Evolutionary conservation across 257 asterid species (phyloP), one percentile per base, ranked within the genome.

Genomic region (Cinchona pubescens): DNA sequence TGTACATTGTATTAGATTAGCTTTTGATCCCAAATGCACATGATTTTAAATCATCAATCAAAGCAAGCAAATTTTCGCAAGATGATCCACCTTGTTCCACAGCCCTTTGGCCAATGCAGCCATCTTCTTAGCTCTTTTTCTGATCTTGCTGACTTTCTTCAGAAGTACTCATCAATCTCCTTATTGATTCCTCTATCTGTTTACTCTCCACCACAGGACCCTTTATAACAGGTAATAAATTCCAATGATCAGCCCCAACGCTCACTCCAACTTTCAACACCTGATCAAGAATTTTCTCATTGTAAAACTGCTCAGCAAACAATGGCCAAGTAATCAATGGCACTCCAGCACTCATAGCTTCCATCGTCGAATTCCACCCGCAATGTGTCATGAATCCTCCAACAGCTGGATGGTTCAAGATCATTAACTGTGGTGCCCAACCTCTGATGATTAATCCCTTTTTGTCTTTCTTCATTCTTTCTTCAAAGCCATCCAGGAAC

Each of bases 281-380:
- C 70, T 42, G n/a, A n/a, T n/a, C 49, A 25, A 75, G 13, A 9
- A 71, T 62, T 60, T 80, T 80, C 74, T 83, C 85, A 30, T 75
- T 80, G 72, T 78, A 80, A 63, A 83, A 80, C 35, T 78, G 82
- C 60, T 83, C 84, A 0, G 84, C 77, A 27, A 71, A 83, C 12
- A 83, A 12, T 2, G 84, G 87, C 83, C 87, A 80, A n/a, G 87
- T 80, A n/a, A 77, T 80, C 65, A 78, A 25, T 0, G 87, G 83
- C 18, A 83, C 83, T 1, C 87, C 79, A 0, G 76, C 73, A 5
- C 72, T 67, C 1, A 83, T 25, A 18, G 78, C 79, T 75, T 83
- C 84, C 4, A 80, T 60, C 1, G 14, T 58, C 16, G 84, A 83
- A 18, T 80, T 83, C 87, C 87, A 83, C 13, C 84, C 84, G 32